Conservation (phyloP, 2,329 filamentous ascomycete species). For the Domatiomyces catenatus region DNA sequence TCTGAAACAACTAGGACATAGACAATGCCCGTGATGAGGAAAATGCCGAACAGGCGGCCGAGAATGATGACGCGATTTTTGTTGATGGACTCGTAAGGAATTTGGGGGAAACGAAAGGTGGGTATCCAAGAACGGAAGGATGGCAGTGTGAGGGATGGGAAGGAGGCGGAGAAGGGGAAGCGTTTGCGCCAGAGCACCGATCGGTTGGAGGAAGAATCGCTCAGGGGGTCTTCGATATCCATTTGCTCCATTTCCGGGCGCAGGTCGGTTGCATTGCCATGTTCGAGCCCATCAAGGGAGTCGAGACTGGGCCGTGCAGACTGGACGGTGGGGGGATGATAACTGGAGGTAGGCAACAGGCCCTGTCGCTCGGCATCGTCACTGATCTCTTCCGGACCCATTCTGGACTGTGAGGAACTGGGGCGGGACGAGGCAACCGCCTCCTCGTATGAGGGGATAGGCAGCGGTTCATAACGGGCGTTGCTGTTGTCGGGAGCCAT, state of each 20-base stretch:
- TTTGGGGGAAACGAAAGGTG: constrained; percentile 24
- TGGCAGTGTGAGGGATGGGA: constrained; percentile 42
- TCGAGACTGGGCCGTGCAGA: constrained; percentile 53
- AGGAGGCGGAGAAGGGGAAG: constrained; percentile 41
- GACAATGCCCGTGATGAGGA: constrained; percentile 60
- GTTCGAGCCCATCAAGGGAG: constrained; percentile 39
- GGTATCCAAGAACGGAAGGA: constrained; percentile 31
- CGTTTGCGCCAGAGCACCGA: constrained; percentile 29
- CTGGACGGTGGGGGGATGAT: constrained; percentile 69
- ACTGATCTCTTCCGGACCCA: constrained; percentile 44
- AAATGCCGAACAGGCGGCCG: constrained; percentile 57
- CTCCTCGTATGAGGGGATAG: constrained; percentile 75
- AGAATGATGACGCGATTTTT: constrained; percentile 49
- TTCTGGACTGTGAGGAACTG: constrained; percentile 33
- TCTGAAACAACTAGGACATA: constrained; percentile 80
- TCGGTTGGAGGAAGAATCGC: constrained; percentile 19
- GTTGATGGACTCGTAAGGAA: constrained; percentile 25
- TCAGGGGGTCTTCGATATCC: constrained; percentile 58
- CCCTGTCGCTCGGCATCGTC: constrained; percentile 64
- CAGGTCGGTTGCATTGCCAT: constrained; percentile 46
- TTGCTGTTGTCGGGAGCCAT: neutral
- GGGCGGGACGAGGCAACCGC: constrained; percentile 46
- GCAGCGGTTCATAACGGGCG: constrained; percentile 40
- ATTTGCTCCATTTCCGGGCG: constrained; percentile 77
- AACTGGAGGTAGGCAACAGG: constrained; percentile 49